Base-by-base conservation (phyloP, 2,329 filamentous ascomycete species). In the Penicillium concentricum region DNA sequence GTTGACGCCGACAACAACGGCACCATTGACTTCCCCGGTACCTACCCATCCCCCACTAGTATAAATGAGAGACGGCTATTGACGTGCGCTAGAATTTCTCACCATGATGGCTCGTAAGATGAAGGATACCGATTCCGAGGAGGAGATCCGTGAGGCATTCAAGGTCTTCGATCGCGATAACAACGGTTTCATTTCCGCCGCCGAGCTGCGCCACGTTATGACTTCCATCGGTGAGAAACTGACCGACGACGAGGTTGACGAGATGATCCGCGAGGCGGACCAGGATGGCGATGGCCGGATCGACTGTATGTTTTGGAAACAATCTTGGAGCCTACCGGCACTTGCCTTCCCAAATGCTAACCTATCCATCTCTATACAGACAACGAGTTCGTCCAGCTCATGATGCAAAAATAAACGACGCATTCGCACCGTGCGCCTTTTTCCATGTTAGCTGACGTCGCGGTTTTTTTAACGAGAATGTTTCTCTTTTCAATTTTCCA, bases 41-140 rank as follows among this genome's bases (percentile, higher is more conserved):
- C 68, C 84, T 66, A 48, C 42, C 52, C 24, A 46, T 20, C 38
- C 16, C 42, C 5, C 15, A 39, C 22, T 50, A 24, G 7, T 22
- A 12, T 24, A 41, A 15, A 15, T 1, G 6, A 26, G 46, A 54
- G n/a, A 46, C 30, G 16, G 28, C 30, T 48, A 54, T 57, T 66
- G 60, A 66, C 54, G 3, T 48, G 52, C 45, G 38, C 43, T 71
- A 93, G 90, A 94, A 74, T 94, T 94, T 78, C 82, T 94, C 60
- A 94, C 90, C 63, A 94, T 94, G 90, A 94, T 94, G 90, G 90
- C 90, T 59, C 86, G 90, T 72, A 94, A 94, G 81, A 94, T 94
- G 90, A 93, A 93, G 83, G 90, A 93, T 71, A 94, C 90, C 67
- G 90, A 94, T 73, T 93, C 90, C 47, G 90, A 94, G 78, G 90